Evolutionary conservation across 2,329 filamentous ascomycete genomes (phyloP).

Genomic region (Hawksworthiomyces lignivorus): DNA sequence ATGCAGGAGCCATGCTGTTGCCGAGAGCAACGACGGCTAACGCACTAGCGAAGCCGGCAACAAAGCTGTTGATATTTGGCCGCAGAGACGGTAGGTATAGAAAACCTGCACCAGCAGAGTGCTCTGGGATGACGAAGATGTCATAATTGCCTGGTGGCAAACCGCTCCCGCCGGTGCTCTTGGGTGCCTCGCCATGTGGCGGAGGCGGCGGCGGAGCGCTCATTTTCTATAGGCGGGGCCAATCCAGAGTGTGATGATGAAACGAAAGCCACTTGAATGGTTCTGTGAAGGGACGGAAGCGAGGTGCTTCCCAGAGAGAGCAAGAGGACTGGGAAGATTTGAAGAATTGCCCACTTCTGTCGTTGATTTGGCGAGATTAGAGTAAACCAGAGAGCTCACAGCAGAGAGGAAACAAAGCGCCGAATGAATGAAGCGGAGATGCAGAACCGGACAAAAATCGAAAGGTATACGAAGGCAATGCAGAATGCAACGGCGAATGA

Average conservation of each 20-base stretch:
- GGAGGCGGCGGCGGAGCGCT: slow-evolving; percentile 70
- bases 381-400: too few species aligned
- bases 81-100: slow-evolving; percentile 87
- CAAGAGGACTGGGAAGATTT: too few species aligned
- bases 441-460: too few species aligned
- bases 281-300: too few species aligned
- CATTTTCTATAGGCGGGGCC: slow-evolving; percentile 26
- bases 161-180: slow-evolving; percentile 44
- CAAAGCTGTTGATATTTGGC: slow-evolving; percentile 82
- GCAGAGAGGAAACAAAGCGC: too few species aligned
- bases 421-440: too few species aligned
- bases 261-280: too few species aligned
- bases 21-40: slow-evolving; percentile 66
- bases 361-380: too few species aligned
- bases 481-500: too few species aligned
- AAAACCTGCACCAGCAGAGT: slow-evolving; percentile 82
- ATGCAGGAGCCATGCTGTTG: slow-evolving; percentile 62
- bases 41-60: slow-evolving; percentile 75
- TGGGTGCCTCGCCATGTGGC: slow-evolving; percentile 74
- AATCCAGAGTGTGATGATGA: slow-evolving; percentile 10
- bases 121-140: slow-evolving; percentile 92
- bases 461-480: too few species aligned
- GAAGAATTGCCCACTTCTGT: too few species aligned
- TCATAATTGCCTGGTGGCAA: slow-evolving; percentile 89
- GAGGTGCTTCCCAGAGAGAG: too few species aligned